Evolutionary conservation across 352 stramenopile species (phyloP).

Genomic region (Globisporangium camurandrum): DNA sequence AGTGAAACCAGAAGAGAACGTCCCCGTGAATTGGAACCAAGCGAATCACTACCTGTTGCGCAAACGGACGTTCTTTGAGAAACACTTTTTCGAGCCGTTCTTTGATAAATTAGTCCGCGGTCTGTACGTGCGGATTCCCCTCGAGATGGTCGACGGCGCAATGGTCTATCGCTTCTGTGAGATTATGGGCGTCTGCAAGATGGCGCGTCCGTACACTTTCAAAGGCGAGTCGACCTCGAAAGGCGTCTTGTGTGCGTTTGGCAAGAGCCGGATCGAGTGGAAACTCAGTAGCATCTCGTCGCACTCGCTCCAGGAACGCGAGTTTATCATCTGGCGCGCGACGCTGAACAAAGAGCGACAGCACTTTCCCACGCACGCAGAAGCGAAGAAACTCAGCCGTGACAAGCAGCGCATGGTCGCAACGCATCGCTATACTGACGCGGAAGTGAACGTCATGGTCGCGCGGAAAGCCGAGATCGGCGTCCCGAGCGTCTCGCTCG

Average conservation of each 20-base stretch:
- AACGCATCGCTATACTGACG: constrained; percentile 73
- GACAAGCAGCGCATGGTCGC: constrained; percentile 64
- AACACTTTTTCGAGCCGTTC: constrained; percentile 83
- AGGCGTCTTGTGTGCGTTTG: constrained; percentile 67
- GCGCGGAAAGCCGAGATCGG: constrained; percentile 60
- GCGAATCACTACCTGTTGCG: constrained; percentile 76
- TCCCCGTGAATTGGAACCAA: constrained; percentile 66
- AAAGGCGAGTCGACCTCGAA: constrained; percentile 63
- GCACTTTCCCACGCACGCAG: constrained; percentile 60
- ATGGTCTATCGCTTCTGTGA: constrained; percentile 85
- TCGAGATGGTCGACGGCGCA: constrained; percentile 60
- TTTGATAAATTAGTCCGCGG: constrained; percentile 75
- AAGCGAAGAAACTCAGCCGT: constrained; percentile 53
- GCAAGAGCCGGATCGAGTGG: constrained; percentile 73
- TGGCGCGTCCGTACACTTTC: constrained; percentile 60
- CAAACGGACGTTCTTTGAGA: constrained; percentile 72
- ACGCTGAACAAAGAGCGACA: constrained; percentile 74
- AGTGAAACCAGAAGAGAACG: constrained; percentile 50
- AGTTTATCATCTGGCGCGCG: constrained; percentile 77
- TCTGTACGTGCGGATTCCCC: constrained; percentile 65
- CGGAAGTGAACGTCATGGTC: constrained; percentile 78
- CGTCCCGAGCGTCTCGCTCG: constrained; percentile 51
- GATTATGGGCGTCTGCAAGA: constrained; percentile 53
- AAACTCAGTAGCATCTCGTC: constrained; percentile 62
- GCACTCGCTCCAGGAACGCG: constrained; percentile 65